A percentile compares a stretch with the other conserved stretches of the same genome.
phyloP scores from a whole-genome alignment of 768 basidiomycete species.

The Podaxis sp. region DNA sequence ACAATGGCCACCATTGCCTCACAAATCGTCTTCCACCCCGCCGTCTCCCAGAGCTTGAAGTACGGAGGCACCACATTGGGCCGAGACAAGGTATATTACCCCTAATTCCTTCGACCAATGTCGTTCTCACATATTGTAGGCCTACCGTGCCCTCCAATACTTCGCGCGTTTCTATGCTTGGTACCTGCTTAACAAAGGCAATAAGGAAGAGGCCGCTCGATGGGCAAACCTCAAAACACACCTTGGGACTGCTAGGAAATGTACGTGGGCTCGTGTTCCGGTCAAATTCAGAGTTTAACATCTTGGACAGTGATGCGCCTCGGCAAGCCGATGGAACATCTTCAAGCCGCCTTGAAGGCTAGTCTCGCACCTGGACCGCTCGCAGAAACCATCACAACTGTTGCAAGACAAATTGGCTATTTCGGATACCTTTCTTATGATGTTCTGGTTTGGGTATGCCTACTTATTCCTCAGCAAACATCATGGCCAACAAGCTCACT shows the following conservation, averaged over 20 bases:
- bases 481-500: not conserved
- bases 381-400: constrained; percentile 73
- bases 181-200: constrained; percentile 68
- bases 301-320: constrained; percentile 77
- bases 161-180: constrained; percentile 87
- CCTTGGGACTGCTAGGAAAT: constrained; percentile 81
- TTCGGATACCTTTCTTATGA: constrained; percentile 87
- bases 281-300: not conserved
- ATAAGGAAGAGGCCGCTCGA: constrained; percentile 67
- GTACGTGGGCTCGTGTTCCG: constrained; percentile 41
- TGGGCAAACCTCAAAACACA: constrained; percentile 87
- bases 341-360: constrained; percentile 85
- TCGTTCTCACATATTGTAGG: constrained; percentile 39
- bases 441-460: constrained; percentile 78
- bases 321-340: constrained; percentile 91
- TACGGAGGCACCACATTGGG: constrained; percentile 81
- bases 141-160: constrained; percentile 90
- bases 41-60: constrained; percentile 72
- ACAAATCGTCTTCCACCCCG: constrained; percentile 85
- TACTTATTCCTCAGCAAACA: not conserved
- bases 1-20: constrained; percentile 56
- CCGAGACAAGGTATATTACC: constrained; percentile 75
- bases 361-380: constrained; percentile 52
- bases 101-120: not conserved
- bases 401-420: constrained; percentile 85